Conservation (phyloP, 805 yeast genomes). For the Yarrowia sp. region DNA sequence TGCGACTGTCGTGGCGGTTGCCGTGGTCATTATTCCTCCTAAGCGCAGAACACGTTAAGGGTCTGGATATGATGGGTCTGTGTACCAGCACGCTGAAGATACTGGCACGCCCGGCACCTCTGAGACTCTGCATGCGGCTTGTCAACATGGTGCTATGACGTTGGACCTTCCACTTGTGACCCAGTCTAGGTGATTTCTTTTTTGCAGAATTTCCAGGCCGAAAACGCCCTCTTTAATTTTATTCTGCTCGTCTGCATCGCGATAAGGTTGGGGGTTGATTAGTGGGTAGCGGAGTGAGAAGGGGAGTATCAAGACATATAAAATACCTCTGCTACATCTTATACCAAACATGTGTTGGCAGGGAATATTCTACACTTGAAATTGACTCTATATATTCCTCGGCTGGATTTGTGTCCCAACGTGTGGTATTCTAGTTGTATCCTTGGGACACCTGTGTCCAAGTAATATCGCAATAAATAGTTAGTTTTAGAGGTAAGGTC, state of each 20-base stretch:
- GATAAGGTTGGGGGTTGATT: constrained; percentile 16
- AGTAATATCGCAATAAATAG: too few relatives aligned
- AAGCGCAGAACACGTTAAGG: neutral
- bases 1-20: neutral
- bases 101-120: neutral
- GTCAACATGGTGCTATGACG: neutral
- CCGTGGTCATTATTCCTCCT: neutral
- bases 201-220: neutral
- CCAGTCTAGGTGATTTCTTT: neutral
- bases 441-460: neutral
- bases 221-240: constrained; percentile 8
- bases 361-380: neutral
- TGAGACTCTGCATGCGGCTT: neutral
- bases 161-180: neutral
- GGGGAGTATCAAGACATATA: too few relatives aligned
- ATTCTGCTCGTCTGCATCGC: neutral
- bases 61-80: neutral
- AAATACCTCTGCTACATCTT: too few relatives aligned
- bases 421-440: neutral
- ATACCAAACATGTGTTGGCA: neutral
- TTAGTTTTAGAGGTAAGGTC: too few relatives aligned
- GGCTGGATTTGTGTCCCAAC: neutral
- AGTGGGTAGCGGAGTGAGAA: neutral
- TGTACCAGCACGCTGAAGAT: neutral
- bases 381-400: neutral